Percentiles rank a stretch among this genome's conserved stretches.
phyloP scores from a whole-genome alignment of 371 early-diverging fungal species.

The Mortierella polycephala region DNA sequence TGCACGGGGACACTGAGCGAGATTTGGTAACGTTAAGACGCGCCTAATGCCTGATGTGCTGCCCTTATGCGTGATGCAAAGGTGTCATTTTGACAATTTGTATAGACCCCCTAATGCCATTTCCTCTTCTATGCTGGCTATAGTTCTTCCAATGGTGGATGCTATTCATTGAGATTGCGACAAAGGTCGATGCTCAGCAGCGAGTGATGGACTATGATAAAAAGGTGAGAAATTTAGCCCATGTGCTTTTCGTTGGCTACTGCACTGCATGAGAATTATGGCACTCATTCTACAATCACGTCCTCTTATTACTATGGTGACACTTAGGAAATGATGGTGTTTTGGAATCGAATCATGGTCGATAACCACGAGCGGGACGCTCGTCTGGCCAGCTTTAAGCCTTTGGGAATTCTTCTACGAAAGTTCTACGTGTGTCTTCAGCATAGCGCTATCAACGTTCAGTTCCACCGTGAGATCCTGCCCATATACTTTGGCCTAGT shows the following conservation, averaged over 20 bases:
- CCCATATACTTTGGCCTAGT: constrained; percentile 53
- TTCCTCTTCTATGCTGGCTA: not conserved
- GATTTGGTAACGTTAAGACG: constrained; percentile 8
- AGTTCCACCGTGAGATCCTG: constrained; percentile 40
- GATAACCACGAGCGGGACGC: constrained; percentile 20
- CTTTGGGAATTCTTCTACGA: constrained; percentile 26
- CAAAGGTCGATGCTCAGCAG: constrained; percentile 32
- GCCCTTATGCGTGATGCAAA: not conserved
- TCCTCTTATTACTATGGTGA: too few species aligned
- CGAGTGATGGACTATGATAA: constrained; percentile 44
- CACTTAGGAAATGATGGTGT: constrained; percentile 47
- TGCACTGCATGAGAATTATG: too few species aligned
- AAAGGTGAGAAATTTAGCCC: constrained; percentile 12
- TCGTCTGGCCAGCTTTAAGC: constrained; percentile 26
- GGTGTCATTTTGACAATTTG: not conserved
- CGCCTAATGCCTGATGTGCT: not conserved
- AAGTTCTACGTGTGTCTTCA: constrained; percentile 50
- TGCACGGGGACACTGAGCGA: constrained; percentile 30
- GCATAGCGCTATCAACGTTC: constrained; percentile 21
- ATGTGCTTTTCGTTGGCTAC: not conserved
- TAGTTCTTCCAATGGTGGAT: constrained; percentile 35
- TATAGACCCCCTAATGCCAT: not conserved
- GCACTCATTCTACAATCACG: too few species aligned
- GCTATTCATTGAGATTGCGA: constrained; percentile 31
- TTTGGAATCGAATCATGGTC: constrained; percentile 39